Conservation (phyloP, 176 grass and related monocot genomes). For the Cymbopogon citratus region DNA sequence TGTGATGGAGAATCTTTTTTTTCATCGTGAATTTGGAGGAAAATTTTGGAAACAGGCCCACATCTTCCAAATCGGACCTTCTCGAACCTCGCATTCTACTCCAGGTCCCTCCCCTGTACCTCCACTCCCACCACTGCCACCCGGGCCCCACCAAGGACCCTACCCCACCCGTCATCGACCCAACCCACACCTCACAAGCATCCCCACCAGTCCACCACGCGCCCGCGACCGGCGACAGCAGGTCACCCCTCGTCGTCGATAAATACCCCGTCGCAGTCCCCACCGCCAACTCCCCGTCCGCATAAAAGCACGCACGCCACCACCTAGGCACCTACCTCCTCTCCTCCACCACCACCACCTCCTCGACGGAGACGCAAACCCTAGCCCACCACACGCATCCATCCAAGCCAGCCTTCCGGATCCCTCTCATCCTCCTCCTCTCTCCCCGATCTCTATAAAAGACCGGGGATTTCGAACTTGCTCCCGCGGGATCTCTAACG, state of each 20-base stretch:
- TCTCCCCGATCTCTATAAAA: constrained; percentile 59
- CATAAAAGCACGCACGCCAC: no score
- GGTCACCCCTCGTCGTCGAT: background rate
- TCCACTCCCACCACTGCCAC: no score
- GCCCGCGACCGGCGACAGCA: constrained; percentile 9
- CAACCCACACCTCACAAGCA: no score
- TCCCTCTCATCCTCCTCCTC: background rate
- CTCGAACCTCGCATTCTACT: background rate
- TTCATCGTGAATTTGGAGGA: no score
- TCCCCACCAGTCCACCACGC: background rate
- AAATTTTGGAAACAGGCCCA: no score
- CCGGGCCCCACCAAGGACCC: no score
- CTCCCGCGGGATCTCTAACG: background rate
- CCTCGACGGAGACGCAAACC: constrained; percentile 18
- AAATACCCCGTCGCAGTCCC: background rate
- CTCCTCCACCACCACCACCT: no score
- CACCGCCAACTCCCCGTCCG: background rate
- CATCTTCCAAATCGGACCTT: background rate
- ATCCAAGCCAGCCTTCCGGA: no score
- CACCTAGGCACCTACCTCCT: background rate
- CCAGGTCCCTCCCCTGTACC: background rate
- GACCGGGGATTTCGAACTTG: constrained; percentile 32
- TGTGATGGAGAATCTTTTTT: no score
- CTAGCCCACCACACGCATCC: background rate
- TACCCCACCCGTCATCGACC: background rate